Conservation (phyloP, 1,139 yeast species). For the Yamadazyma trypodendri region DNA sequence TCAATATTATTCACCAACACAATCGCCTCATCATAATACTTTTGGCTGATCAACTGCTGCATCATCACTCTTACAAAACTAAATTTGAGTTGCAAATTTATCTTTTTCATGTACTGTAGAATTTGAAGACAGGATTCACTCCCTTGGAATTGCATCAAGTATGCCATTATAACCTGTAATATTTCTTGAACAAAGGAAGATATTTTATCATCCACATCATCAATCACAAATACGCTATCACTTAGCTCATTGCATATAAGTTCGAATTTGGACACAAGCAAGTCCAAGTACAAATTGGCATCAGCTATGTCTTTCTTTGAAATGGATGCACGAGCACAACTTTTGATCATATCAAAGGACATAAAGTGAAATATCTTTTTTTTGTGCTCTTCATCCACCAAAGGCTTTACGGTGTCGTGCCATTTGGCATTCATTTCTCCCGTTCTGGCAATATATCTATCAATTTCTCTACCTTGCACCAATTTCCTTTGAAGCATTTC, state of each 20-base stretch:
- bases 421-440: slow-evolving; percentile 38
- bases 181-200: slow-evolving; percentile 27
- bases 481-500: slow-evolving; percentile 25
- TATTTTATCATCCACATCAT: slow-evolving; percentile 17
- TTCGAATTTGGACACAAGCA: slow-evolving; percentile 40
- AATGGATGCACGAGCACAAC: slow-evolving; percentile 24
- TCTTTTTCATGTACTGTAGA: slow-evolving; percentile 32
- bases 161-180: slow-evolving; percentile 27
- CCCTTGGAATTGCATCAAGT: slow-evolving; percentile 41
- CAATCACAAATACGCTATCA: slow-evolving; percentile 10
- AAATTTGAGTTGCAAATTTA: slow-evolving; percentile 26
- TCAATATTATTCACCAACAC: slow-evolving; percentile 33
- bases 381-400: slow-evolving; percentile 19
- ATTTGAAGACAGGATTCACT: slow-evolving; percentile 32
- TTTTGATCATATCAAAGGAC: slow-evolving; percentile 26
- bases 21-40: slow-evolving; percentile 36
- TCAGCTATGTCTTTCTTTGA: slow-evolving; percentile 29
- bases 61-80: slow-evolving; percentile 27
- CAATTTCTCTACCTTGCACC: slow-evolving; percentile 29
- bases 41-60: slow-evolving; percentile 26
- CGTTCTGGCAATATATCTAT: slow-evolving; percentile 35
- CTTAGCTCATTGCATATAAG: slow-evolving; percentile 17
- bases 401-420: slow-evolving; percentile 30
- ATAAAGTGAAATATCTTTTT: slow-evolving; percentile 32
- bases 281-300: slow-evolving; percentile 34